Evolutionary conservation across 106 monocot genomes (phyloP).

Genomic region (Dendrobium officinale): DNA sequence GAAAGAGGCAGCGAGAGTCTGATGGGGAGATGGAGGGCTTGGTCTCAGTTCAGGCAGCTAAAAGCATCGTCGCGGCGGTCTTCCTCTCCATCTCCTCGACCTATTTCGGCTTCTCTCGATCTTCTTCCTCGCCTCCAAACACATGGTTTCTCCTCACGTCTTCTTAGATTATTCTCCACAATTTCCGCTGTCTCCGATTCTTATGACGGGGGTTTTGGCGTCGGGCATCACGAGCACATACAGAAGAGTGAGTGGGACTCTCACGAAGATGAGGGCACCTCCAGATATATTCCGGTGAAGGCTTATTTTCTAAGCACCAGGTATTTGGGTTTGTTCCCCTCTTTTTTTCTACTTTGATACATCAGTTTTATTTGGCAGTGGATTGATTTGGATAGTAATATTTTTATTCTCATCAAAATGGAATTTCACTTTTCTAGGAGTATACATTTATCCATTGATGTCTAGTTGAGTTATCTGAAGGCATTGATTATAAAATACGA

Average conservation of each 20-base stretch:
- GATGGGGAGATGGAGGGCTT: conserved; percentile 23
- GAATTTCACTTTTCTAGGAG: not conserved
- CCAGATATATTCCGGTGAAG: conserved; percentile 52
- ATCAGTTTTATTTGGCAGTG: not conserved
- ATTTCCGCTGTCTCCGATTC: conserved; percentile 17
- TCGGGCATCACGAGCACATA: conserved; percentile 7
- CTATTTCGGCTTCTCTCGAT: not conserved
- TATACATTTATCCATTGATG: not conserved
- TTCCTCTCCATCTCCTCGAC: not conserved
- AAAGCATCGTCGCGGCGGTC: not conserved
- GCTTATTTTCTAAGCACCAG: conserved; percentile 54
- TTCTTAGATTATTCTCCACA: conserved; percentile 20
- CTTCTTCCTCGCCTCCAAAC: not conserved
- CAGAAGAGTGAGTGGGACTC: conserved; percentile 10
- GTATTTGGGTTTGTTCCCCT: conserved; percentile 4
- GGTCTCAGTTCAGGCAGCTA: conserved; percentile 13
- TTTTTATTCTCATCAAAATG: not conserved
- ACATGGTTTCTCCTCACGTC: not conserved
- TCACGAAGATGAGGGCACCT: conserved; percentile 26
- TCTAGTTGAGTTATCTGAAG: no score
- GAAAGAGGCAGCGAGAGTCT: not conserved
- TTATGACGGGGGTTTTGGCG: conserved; percentile 11
- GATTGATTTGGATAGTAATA: not conserved
- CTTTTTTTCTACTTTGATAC: not conserved
- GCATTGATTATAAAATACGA: no score